These are phyloP conservation scores for Penicillium cataractarum DNA, from an alignment of 495 filamentous ascomycete genomes.

Conservation along the genomic window DNA sequence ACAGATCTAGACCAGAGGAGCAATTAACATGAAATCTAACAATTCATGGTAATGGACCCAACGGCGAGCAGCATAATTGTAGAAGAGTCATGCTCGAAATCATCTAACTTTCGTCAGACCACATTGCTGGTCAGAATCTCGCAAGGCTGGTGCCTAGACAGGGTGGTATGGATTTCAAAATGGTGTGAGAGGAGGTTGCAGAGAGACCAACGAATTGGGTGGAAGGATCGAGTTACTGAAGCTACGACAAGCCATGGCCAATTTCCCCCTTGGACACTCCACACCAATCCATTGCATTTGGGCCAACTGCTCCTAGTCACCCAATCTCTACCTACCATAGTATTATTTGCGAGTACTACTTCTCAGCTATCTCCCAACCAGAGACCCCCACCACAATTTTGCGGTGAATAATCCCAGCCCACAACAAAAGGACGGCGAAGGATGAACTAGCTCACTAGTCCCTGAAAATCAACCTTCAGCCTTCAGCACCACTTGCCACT, in stretches of 20 bases:
- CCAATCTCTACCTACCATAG: too few relatives aligned
- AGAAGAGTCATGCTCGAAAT: not conserved
- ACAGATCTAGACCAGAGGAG: too few relatives aligned
- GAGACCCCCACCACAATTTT: not conserved
- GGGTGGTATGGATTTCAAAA: too few relatives aligned
- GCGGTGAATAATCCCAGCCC: not conserved
- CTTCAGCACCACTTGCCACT: not conserved
- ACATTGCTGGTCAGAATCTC: not conserved
- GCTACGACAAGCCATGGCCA: not conserved
- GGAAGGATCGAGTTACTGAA: not conserved
- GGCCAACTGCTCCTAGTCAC: not conserved
- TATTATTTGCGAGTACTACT: not conserved
- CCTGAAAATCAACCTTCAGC: not conserved
- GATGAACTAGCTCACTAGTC: conserved; percentile 5
- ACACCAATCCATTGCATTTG: not conserved
- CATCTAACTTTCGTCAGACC: not conserved
- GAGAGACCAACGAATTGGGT: too few relatives aligned
- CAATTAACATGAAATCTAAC: too few relatives aligned
- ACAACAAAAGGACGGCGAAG: not conserved
- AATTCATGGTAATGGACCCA: too few relatives aligned
- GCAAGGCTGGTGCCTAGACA: not conserved
- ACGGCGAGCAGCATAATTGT: not conserved
- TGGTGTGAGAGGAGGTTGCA: too few relatives aligned
- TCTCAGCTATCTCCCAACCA: not conserved
- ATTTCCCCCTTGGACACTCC: not conserved